Evolutionary conservation across 331 rosid species (phyloP).

Genomic region (Malus hybrid): DNA sequence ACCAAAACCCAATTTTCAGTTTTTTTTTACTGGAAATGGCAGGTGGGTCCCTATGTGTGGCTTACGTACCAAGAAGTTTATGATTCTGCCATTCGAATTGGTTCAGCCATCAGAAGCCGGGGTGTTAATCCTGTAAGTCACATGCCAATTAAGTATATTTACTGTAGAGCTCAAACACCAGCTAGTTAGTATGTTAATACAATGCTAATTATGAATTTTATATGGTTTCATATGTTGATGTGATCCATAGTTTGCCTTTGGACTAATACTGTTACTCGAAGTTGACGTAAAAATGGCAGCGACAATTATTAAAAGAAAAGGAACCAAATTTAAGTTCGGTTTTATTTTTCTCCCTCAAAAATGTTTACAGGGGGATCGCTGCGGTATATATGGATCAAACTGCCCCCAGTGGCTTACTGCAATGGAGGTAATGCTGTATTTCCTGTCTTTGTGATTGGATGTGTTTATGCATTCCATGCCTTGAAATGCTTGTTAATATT

Average conservation of each 20-base stretch:
- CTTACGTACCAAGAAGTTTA: slow-evolving; percentile 67
- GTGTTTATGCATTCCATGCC: not conserved
- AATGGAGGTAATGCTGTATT: slow-evolving; percentile 35
- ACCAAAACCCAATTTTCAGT: not conserved
- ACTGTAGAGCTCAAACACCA: not conserved
- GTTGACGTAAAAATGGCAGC: not conserved
- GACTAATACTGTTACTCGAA: not conserved
- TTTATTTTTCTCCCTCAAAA: not conserved
- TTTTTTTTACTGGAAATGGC: slow-evolving; percentile 21
- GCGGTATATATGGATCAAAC: slow-evolving; percentile 84
- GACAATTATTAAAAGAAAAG: not conserved
- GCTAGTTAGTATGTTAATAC: no score
- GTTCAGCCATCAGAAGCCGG: slow-evolving; percentile 70
- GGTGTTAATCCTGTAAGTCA: slow-evolving; percentile 67
- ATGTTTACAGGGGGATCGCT: slow-evolving; percentile 61
- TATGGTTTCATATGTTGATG: not conserved
- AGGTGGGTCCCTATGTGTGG: slow-evolving; percentile 78
- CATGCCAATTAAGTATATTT: not conserved
- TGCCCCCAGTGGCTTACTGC: slow-evolving; percentile 52
- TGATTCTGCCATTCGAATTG: slow-evolving; percentile 53
- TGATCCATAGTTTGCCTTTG: not conserved
- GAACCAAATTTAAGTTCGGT: not conserved
- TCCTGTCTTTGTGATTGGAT: not conserved
- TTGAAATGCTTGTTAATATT: not conserved
- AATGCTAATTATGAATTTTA: not conserved